A percentile compares a stretch with the other conserved stretches of the same genome.
Evolutionary conservation across 2,329 filamentous ascomycete genomes (phyloP).

Genomic region (Colletotrichum spinosum): DNA sequence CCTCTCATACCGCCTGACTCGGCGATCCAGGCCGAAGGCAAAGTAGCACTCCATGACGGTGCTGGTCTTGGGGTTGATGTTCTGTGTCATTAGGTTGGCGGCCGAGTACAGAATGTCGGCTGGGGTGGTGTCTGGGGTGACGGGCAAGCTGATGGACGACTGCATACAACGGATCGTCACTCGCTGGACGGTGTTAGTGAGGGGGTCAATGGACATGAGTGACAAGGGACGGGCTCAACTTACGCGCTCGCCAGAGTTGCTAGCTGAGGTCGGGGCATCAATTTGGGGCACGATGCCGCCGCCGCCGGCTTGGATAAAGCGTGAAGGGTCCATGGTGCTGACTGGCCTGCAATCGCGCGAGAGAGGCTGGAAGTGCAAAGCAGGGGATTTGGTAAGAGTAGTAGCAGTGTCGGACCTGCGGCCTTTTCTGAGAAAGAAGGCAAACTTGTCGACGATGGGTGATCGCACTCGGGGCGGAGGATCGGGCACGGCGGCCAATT

Average conservation of each 20-base stretch:
- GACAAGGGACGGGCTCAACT: conserved; percentile 45
- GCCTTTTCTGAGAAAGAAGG: conserved; percentile 54
- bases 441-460: conserved; percentile 61
- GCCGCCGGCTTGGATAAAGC: conserved; percentile 57
- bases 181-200: conserved; percentile 57
- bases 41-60: conserved; percentile 83
- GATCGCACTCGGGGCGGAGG: conserved; percentile 50
- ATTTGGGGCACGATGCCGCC: conserved; percentile 63
- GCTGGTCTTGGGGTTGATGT: conserved; percentile 72
- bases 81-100: conserved; percentile 70
- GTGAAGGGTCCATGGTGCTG: conserved; percentile 32
- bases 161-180: conserved; percentile 81
- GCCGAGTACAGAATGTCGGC: conserved; percentile 79
- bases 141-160: conserved; percentile 75
- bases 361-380: conserved; percentile 25
- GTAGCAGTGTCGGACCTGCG: conserved; percentile 51
- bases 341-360: conserved; percentile 26
- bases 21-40: conserved; percentile 82
- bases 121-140: conserved; percentile 80
- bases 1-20: conserved; percentile 86
- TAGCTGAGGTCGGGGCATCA: conserved; percentile 84
- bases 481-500: conserved; percentile 52
- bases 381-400: conserved; percentile 34
- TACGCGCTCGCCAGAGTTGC: conserved; percentile 83
- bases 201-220: not conserved